Evolutionary conservation across 208 protist genomes (phyloP), one percentile per base, ranked within the genome.

Genomic region (Trypanosoma lewisi): DNA sequence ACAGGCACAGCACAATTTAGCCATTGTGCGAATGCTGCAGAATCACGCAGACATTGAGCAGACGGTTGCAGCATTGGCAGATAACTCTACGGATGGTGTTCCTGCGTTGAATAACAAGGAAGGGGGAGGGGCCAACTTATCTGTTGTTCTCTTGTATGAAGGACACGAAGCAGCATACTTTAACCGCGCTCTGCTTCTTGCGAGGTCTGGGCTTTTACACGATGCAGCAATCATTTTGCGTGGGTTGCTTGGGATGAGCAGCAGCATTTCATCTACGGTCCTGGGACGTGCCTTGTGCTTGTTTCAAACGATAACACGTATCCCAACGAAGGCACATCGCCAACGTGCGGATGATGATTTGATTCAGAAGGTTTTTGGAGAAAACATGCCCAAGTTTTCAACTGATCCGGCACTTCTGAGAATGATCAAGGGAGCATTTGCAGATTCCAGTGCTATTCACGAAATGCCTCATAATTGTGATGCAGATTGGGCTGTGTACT

Each of bases 1-100:
- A 31, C 87, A 94, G 70, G 73, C 86, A 37, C 75, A 89, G 52
- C 82, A 89, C 75, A 96, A 96, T 57, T 57, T 96, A 71, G 86
- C 78, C 30, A 75, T 87, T 19, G 65, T 83, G 7, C 87, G 84
- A 45, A 87, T 87, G 58, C 62, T 93, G 39, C 70, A 83, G 39
- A 55, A 73, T 36, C 73, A 85, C 34, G 69, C 86, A 19, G 77
- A 86, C 34, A 67, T 60, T 6, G 80, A 85, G 63, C 73, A 86
- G 63, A 83, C 87, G 0, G 67, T 80, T 33, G 52, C 55, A 11
- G 54, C 63, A 9, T 56, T 84, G 16, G 63, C 47, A 3, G 54
- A 71, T 77, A 56, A 44, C 57, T 28, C 73, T 51, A 4, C 63
- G 78, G 62, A 76, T 63, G 14, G 62, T 42, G 2, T 62, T 37